Conservation (phyloP, 2,329 filamentous ascomycete species). For the Aphanoascus verrucosus region DNA sequence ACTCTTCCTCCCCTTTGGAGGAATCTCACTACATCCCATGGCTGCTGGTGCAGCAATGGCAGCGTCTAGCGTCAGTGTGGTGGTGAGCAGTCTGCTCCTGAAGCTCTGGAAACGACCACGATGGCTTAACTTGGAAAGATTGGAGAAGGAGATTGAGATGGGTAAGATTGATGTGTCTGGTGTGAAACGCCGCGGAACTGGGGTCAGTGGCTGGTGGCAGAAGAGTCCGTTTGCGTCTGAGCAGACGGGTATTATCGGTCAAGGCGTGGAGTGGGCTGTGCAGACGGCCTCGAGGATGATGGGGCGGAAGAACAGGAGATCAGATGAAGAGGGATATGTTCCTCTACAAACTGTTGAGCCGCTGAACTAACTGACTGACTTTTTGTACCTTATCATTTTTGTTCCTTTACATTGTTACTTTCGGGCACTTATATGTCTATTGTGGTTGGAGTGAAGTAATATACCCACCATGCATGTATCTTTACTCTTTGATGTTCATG, state of each 20-base stretch:
- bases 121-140: slow-evolving; percentile 69
- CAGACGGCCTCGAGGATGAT: slow-evolving; percentile 18
- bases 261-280: slow-evolving; percentile 17
- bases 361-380: slow-evolving; percentile 17
- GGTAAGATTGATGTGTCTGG: slow-evolving; percentile 19
- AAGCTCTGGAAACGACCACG: slow-evolving; percentile 74
- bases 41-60: slow-evolving; percentile 93
- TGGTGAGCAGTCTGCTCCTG: slow-evolving; percentile 68
- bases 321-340: slow-evolving; percentile 35
- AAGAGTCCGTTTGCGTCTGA: slow-evolving; percentile 18
- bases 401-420: neutral
- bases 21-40: slow-evolving; percentile 76
- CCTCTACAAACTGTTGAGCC: slow-evolving; percentile 38
- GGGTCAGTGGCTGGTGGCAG: slow-evolving; percentile 24
- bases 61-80: slow-evolving; percentile 77
- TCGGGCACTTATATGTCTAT: neutral
- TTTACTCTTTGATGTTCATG: neutral
- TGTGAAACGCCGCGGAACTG: slow-evolving; percentile 12
- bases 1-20: slow-evolving; percentile 78
- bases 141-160: slow-evolving; percentile 47
- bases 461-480: slow-evolving; percentile 3
- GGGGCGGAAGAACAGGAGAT: slow-evolving; percentile 17
- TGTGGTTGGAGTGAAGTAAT: neutral
- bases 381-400: neutral
- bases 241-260: neutral